Conservation (phyloP, 345 rosid species). For the Gossypium stocksii region DNA sequence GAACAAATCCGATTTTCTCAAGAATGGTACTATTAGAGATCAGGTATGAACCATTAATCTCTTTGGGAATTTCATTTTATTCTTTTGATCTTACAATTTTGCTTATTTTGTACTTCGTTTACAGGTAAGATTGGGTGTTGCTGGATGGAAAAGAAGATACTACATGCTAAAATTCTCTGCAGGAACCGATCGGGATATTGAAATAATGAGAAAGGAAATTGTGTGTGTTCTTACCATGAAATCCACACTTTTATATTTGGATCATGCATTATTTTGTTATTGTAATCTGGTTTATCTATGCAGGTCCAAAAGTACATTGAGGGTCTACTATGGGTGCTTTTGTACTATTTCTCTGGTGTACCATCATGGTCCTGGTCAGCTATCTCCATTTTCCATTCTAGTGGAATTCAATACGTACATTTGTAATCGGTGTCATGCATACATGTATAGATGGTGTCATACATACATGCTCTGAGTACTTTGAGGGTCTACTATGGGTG, state of each 20-base stretch:
- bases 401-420: too few relatives aligned
- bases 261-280: background rate
- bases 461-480: background rate
- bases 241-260: background rate
- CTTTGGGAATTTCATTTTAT: background rate
- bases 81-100: background rate
- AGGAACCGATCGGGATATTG: background rate
- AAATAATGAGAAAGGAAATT: conserved; percentile 15
- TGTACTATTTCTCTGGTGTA: conserved; percentile 25
- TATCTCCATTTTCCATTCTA: too few relatives aligned
- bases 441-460: too few relatives aligned
- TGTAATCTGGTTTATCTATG: background rate
- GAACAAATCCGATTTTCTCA: conserved; percentile 19
- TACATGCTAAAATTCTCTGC: conserved; percentile 23
- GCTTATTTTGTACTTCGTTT: background rate
- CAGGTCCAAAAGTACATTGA: conserved; percentile 25
- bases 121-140: conserved; percentile 20
- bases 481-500: background rate
- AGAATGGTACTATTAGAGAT: conserved; percentile 10
- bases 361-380: conserved; percentile 31
- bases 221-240: conserved; percentile 3
- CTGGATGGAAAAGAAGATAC: conserved; percentile 27
- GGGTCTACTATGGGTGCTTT: conserved; percentile 27
- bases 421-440: too few relatives aligned
- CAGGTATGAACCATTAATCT: conserved; percentile 4